Percentiles rank a stretch among this genome's conserved stretches.
Conservation (phyloP, 805 yeast genomes). For the Zygotorulaspora sp. region DNA sequence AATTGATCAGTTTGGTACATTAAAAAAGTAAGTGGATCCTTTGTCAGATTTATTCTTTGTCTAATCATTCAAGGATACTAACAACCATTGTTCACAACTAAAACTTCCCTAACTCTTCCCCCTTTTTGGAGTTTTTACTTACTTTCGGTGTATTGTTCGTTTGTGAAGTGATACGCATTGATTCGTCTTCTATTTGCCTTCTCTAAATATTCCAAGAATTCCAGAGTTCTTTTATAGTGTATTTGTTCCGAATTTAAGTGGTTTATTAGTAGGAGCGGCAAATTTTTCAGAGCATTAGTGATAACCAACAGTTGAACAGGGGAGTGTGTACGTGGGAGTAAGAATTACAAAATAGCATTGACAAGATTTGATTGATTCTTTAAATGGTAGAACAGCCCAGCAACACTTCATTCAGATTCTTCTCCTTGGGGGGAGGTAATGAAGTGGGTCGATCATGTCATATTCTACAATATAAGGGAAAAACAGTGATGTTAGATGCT, state of each 20-base stretch:
- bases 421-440: conserved; percentile 95
- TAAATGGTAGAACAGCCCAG: conserved; percentile 16
- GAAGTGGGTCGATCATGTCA: conserved; percentile 98
- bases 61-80: conserved; percentile 7
- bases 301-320: conserved; percentile 7
- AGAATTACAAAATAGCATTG: not conserved
- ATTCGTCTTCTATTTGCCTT: not conserved
- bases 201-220: too few species aligned
- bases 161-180: not conserved
- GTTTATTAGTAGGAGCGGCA: too few species aligned
- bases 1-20: conserved; percentile 1
- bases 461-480: conserved; percentile 84
- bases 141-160: not conserved
- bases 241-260: too few species aligned
- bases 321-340: conserved; percentile 12
- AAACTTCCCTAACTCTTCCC: conserved; percentile 15
- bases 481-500: conserved; percentile 94
- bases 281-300: too few species aligned
- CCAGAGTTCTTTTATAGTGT: too few species aligned
- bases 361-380: conserved; percentile 1
- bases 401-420: conserved; percentile 53
- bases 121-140: conserved; percentile 13
- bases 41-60: conserved; percentile 1
- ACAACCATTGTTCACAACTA: conserved; percentile 10
- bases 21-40: too few species aligned